A percentile compares a stretch with the other conserved stretches of the same genome.
Evolutionary conservation across 805 yeast species (phyloP).

Genomic region (Lipomyces japonicus): DNA sequence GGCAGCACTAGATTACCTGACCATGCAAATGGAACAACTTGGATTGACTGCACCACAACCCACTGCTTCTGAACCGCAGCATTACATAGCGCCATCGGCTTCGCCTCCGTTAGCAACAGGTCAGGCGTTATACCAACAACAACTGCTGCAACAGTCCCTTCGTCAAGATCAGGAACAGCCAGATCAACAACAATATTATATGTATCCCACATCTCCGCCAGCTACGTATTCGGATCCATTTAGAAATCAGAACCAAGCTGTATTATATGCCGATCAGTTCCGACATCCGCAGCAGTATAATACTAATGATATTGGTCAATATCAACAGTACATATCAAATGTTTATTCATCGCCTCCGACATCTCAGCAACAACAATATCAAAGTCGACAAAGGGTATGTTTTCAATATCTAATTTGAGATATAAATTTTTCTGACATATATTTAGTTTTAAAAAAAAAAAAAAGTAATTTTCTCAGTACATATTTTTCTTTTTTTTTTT

Average conservation of each 20-base stretch:
- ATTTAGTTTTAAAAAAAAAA: neutral
- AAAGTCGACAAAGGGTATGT: slow-evolving; percentile 10
- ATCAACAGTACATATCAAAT: slow-evolving; percentile 9
- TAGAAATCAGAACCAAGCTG: no score
- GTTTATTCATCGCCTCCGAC: slow-evolving; percentile 9
- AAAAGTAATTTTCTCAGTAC: neutral
- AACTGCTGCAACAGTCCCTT: slow-evolving; percentile 5
- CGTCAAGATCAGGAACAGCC: neutral
- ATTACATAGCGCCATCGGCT: neutral
- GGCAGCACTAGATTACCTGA: slow-evolving; percentile 9
- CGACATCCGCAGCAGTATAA: slow-evolving; percentile 3
- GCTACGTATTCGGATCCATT: no score
- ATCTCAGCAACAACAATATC: slow-evolving; percentile 8
- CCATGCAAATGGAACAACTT: slow-evolving; percentile 10
- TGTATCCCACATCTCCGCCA: slow-evolving; percentile 10
- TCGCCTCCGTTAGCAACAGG: neutral
- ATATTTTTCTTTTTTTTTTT: neutral
- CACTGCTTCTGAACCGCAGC: neutral
- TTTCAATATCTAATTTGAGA: neutral
- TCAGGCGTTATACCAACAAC: slow-evolving; percentile 9
- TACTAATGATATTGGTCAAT: neutral
- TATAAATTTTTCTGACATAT: neutral
- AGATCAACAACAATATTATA: neutral
- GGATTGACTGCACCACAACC: slow-evolving; percentile 1
- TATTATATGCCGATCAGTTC: slow-evolving; percentile 3